Base-by-base conservation (phyloP, 1,139 yeast genomes). In the Suhomyces maxii region DNA sequence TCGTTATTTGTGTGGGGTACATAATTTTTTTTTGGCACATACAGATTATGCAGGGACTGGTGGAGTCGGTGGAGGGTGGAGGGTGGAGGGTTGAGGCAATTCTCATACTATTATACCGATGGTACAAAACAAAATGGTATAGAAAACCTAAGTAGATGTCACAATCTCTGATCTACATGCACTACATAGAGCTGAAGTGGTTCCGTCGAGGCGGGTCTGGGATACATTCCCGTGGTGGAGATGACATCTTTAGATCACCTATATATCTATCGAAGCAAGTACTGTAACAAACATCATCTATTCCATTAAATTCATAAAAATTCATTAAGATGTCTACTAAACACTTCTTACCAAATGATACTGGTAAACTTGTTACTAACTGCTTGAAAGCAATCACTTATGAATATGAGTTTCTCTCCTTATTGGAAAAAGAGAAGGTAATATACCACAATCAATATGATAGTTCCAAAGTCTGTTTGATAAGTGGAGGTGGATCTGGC, bases 401-500 rank as follows among this genome's bases (percentile, higher is more conserved):
- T 12, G 38, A 36, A 12, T 25, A 36, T n/a, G 38, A 36, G 9
- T 25, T 25, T 12, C 38, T 36, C 8, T 36, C 31, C 2, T 25
- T 36, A 12, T 26, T 36, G 30, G 38, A 36, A 14, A 36, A 36
- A 31, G 38, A 36, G 26, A 36, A 36, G 31, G 38, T 36, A 25
- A 36, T 36, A 3, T 36, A 9, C 31, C 11, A 36, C 31, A 36
- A 36, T 11, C 14, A 25, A 8, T 36, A 25, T 36, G 31, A 36
- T 12, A 25, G 31, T 25, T 36, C 38, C 14, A 36, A 36, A 11
- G 38, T 36, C 14, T 36, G 31, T 26, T 25, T 36, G 31, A 36
- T 36, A 10, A 36, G 38, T 36, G 38, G 38, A 13, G 38, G 38
- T 36, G 38, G 38, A 8, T 36, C 38, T 23, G 38, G 38, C 14